Conservation (phyloP, 164 flowering plant species). For the Protea cynaroides region DNA sequence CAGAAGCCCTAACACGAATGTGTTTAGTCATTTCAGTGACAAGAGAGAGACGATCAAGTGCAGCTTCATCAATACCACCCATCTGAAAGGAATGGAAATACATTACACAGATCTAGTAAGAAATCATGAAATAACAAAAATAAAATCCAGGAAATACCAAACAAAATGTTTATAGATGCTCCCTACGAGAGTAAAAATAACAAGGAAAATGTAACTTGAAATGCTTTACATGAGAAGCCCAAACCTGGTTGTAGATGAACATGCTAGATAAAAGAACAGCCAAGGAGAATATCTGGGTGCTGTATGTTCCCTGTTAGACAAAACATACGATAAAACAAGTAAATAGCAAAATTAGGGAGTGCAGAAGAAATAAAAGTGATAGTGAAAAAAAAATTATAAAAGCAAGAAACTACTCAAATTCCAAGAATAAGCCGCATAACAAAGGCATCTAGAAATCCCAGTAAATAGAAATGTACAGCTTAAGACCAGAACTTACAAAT, state of each 20-base stretch:
- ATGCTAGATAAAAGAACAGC: constrained; percentile 95
- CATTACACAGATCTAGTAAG: not conserved
- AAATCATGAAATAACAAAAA: not conserved
- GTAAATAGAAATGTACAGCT: too few species aligned
- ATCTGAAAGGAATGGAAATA: constrained; percentile 40
- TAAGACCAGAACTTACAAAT: too few species aligned
- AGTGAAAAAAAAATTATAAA: not conserved
- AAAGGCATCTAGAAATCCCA: too few species aligned
- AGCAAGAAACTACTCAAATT: too few species aligned
- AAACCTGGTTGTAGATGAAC: constrained; percentile 97
- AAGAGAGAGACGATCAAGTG: constrained; percentile 96
- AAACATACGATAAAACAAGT: constrained; percentile 2
- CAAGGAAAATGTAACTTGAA: not conserved
- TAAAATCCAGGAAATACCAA: not conserved
- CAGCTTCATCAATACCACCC: constrained; percentile 99
- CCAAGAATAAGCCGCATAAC: too few species aligned
- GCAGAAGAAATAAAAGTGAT: not conserved
- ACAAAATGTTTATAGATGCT: not conserved
- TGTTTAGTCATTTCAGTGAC: constrained; percentile 99
- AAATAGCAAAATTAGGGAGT: not conserved
- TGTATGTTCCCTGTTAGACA: constrained; percentile 82
- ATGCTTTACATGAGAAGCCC: constrained; percentile 6
- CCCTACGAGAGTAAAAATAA: not conserved
- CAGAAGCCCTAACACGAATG: constrained; percentile 95
- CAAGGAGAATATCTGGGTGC: constrained; percentile 94